Percentiles rank a stretch among this genome's conserved stretches.
Evolutionary conservation across 2,329 filamentous ascomycete genomes (phyloP).

Genomic region (Fusarium neocosmosporiellum): DNA sequence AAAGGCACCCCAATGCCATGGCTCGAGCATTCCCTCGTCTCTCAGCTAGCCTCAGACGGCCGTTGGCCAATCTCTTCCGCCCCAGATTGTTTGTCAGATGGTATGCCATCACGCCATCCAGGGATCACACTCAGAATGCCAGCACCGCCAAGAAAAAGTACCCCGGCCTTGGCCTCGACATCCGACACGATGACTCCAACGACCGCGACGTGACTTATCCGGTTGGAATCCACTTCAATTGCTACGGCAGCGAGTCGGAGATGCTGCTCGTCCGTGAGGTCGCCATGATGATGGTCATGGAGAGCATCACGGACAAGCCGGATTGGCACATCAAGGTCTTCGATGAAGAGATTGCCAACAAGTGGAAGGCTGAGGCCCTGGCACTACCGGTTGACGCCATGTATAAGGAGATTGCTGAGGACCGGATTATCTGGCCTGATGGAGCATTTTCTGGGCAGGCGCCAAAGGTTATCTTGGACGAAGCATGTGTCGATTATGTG

Average conservation of each 20-base stretch:
- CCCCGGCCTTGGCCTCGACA: not conserved
- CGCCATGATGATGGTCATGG: slow-evolving; percentile 50
- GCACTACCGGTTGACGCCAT: not conserved
- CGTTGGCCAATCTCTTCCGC: not conserved
- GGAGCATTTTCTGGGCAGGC: not conserved
- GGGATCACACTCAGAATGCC: not conserved
- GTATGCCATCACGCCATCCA: not conserved
- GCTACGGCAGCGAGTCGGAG: not conserved
- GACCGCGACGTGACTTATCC: not conserved
- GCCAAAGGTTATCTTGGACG: not conserved
- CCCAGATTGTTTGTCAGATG: not conserved
- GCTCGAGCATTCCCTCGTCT: not conserved
- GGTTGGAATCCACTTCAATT: not conserved
- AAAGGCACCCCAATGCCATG: not conserved
- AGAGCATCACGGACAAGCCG: slow-evolving; percentile 51
- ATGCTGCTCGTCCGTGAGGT: slow-evolving; percentile 45
- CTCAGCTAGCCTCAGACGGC: not conserved
- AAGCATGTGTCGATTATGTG: not conserved
- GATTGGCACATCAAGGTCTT: slow-evolving; percentile 49
- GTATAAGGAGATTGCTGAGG: not conserved
- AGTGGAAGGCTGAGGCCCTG: not conserved
- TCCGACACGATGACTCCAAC: not conserved
- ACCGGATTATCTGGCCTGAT: not conserved
- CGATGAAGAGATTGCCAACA: slow-evolving; percentile 16
- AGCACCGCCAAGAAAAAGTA: not conserved